These are phyloP conservation scores for Camptophora hylomeconis DNA, from an alignment of 2,329 filamentous ascomycete species.

Conservation along the genomic window DNA sequence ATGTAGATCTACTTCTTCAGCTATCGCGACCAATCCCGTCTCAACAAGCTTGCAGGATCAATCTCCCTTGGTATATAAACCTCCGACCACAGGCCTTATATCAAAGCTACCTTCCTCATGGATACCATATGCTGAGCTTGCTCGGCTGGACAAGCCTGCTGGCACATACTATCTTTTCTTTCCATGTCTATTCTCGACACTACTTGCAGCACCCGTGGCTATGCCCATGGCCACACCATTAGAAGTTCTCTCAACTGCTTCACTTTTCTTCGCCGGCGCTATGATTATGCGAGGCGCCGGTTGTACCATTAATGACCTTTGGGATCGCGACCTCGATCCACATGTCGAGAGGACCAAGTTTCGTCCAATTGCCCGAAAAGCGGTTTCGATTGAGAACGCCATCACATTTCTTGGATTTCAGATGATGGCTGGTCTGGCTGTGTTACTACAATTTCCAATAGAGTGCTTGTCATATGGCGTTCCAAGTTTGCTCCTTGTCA, in stretches of 20 bases:
- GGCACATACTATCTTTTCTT: slow-evolving; percentile 42
- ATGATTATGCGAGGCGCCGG: slow-evolving; percentile 38
- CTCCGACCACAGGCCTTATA: slow-evolving; percentile 33
- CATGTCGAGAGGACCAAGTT: slow-evolving; percentile 38
- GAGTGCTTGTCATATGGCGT: slow-evolving; percentile 31
- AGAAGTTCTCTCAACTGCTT: slow-evolving; percentile 26
- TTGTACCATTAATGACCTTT: slow-evolving; percentile 44
- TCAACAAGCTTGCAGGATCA: too few species aligned
- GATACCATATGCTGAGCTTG: slow-evolving; percentile 42
- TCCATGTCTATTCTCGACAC: slow-evolving; percentile 37
- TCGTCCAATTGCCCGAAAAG: slow-evolving; percentile 39
- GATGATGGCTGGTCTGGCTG: slow-evolving; percentile 27
- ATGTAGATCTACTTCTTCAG: too few species aligned
- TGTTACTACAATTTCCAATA: slow-evolving; percentile 30
- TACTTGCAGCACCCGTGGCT: slow-evolving; percentile 29
- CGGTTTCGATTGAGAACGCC: slow-evolving; percentile 31
- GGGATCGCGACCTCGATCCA: slow-evolving; percentile 42
- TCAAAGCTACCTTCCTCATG: slow-evolving; percentile 35
- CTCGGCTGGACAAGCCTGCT: slow-evolving; percentile 38
- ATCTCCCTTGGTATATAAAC: slow-evolving; percentile 26
- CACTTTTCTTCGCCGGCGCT: slow-evolving; percentile 29
- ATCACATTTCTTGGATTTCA: slow-evolving; percentile 32
- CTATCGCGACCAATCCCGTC: too few species aligned
- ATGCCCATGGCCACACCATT: slow-evolving; percentile 19
- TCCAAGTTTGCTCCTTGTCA: slow-evolving; percentile 30